Conservation (phyloP, 116 monocot species). For the Phalaenopsis hybrid region DNA sequence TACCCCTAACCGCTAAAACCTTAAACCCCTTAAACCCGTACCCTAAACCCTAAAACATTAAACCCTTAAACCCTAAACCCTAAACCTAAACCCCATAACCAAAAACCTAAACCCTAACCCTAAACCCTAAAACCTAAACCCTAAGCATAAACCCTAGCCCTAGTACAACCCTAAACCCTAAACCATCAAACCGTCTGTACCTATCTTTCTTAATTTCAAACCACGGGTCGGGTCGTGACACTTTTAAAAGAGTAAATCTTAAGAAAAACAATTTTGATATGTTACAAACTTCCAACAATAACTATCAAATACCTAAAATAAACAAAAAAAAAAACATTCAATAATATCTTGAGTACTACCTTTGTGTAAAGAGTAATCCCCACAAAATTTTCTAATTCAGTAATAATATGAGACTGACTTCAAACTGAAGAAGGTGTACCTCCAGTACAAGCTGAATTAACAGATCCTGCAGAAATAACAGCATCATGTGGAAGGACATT, state of each 20-base stretch:
- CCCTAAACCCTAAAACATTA: too few relatives aligned
- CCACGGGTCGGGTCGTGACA: too few relatives aligned
- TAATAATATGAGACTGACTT: not conserved
- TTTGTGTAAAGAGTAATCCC: not conserved
- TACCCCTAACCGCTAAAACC: too few relatives aligned
- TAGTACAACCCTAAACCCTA: too few relatives aligned
- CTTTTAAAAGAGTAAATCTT: not conserved
- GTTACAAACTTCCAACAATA: not conserved
- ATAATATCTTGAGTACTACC: not conserved
- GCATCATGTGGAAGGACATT: conserved; percentile 87
- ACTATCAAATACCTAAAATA: not conserved
- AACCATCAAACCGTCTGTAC: too few relatives aligned
- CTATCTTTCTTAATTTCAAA: too few relatives aligned
- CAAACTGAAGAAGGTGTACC: conserved; percentile 33
- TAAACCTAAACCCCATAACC: too few relatives aligned
- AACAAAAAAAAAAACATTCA: not conserved
- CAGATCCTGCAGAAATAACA: conserved; percentile 76
- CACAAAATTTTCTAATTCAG: not conserved
- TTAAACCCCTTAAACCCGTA: too few relatives aligned
- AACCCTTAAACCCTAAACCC: too few relatives aligned
- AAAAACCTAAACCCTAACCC: too few relatives aligned
- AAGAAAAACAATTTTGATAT: not conserved
- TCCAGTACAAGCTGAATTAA: conserved; percentile 90
- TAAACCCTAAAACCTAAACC: too few relatives aligned
- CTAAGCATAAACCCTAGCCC: too few relatives aligned